Evolutionary conservation across 371 early-diverging fungal species (phyloP), one percentile per base, ranked within the genome.

Genomic region (Chytridiales sp.): DNA sequence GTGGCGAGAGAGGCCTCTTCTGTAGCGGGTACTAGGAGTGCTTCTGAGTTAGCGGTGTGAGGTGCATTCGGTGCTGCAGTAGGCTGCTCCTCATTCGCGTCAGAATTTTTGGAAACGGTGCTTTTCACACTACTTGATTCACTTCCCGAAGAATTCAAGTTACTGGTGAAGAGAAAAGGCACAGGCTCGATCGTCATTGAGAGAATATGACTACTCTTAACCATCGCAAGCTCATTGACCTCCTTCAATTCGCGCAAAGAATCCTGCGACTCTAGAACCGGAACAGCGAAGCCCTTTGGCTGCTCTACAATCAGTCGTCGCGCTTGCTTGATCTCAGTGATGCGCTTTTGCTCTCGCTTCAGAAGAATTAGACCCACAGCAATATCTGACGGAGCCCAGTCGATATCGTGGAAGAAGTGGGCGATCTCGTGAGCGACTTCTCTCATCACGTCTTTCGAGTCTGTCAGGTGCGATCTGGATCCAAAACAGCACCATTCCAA

Each of bases 381-480:
- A n/a, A 75, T 59, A 44, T 75, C 75, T 2, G 72, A 62, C 4
- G 72, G 65, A n/a, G 75, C 65, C 75, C 75, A 75, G 47, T 75
- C 75, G 44, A 75, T 62, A 47, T 72, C 75, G 26, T 68, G 58
- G 26, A 72, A 66, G 43, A 38, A 59, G 39, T 62, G 53, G 2
- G 72, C 73, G n/a, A 69, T 35, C 30, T 59, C 62, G 13, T 30
- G 1, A 13, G 70, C 58, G 9, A 70, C 58, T 17, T 56, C 56
- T 15, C 38, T 29, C 49, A 70, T 34, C 3, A 62, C 62, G 19
- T 63, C 50, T 22, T 57, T 59, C 17, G 66, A 61, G n/a, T 62
- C 61, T 13, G 34, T 61, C 11, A 36, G 42, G 26, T 67, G 55
- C 42, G 31, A 40, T 26, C 24, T 21, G 2, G 30, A 24, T 13